Evolutionary conservation across 352 stramenopile genomes (phyloP).

Genomic region (Hyaloperonospora brassicae): DNA sequence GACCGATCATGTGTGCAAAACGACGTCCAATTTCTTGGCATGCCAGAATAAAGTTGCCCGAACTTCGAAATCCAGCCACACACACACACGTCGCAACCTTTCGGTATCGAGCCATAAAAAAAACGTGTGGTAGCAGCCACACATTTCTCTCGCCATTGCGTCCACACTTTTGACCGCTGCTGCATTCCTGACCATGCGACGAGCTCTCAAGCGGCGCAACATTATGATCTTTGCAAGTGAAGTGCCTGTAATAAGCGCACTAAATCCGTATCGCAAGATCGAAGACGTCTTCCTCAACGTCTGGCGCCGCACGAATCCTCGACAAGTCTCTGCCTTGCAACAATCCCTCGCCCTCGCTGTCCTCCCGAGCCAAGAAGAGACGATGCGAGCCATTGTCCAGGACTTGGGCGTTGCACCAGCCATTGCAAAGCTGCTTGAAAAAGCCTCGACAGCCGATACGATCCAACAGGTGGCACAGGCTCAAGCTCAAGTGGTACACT

Average conservation of each 20-base stretch:
- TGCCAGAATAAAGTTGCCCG: no score
- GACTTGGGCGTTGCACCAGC: constrained; percentile 43
- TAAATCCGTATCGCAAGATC: constrained; percentile 80
- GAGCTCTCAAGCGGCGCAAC: constrained; percentile 9
- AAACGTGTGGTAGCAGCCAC: no score
- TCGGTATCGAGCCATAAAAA: no score
- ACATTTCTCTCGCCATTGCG: no score
- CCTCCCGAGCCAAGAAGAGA: constrained; percentile 34
- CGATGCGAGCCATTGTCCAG: constrained; percentile 48
- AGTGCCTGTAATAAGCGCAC: constrained; percentile 69
- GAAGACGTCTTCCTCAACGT: constrained; percentile 75
- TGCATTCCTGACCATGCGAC: no score
- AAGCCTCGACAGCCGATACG: constrained; percentile 43
- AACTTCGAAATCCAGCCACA: no score
- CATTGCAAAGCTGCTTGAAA: constrained; percentile 47
- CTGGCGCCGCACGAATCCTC: constrained; percentile 75
- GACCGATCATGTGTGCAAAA: no score
- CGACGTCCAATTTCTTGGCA: no score
- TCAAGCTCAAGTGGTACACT: constrained; percentile 38
- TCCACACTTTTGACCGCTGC: no score
- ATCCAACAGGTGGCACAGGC: constrained; percentile 33
- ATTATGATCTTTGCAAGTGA: constrained; percentile 85
- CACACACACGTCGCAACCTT: no score
- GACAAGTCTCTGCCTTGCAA: constrained; percentile 44
- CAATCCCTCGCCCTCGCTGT: constrained; percentile 39